Evolutionary conservation across 2,329 filamentous ascomycete genomes (phyloP).

Genomic region (Tolypocladium sp.): DNA sequence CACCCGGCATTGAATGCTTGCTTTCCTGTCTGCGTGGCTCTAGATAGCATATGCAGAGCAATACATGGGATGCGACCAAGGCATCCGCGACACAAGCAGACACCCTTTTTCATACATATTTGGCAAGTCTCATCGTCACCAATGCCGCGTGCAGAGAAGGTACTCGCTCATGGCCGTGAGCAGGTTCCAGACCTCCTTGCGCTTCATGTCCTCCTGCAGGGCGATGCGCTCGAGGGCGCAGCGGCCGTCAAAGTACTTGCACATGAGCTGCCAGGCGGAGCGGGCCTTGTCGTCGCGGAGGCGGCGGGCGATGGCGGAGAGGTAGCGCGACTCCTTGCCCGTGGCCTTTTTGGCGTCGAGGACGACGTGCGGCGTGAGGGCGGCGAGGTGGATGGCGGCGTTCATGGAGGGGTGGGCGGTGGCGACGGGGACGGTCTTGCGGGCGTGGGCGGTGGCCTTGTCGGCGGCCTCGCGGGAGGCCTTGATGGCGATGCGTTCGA

Average conservation of each 20-base stretch:
- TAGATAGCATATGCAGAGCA: not conserved
- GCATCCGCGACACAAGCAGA: not conserved
- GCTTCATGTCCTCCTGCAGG: conserved; percentile 76
- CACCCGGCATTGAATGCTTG: too few species aligned
- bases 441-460: conserved; percentile 45
- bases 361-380: conserved; percentile 57
- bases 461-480: conserved; percentile 46
- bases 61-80: not conserved
- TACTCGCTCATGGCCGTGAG: conserved; percentile 59
- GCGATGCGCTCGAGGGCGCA: conserved; percentile 80
- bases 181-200: conserved; percentile 67
- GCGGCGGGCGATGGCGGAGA: conserved; percentile 48
- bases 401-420: conserved; percentile 50
- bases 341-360: conserved; percentile 71
- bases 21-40: not conserved
- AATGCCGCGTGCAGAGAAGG: conserved; percentile 59
- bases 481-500: conserved; percentile 48
- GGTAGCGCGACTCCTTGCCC: conserved; percentile 66
- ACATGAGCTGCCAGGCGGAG: conserved; percentile 62
- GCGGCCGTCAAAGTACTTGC: conserved; percentile 81
- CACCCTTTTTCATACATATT: not conserved
- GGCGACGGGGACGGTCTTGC: conserved; percentile 35
- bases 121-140: conserved; percentile 33
- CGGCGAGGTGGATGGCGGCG: conserved; percentile 45
- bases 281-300: conserved; percentile 49